Evolutionary conservation across 805 yeast genomes (phyloP).

Genomic region (Metschnikowia peoriensis): DNA sequence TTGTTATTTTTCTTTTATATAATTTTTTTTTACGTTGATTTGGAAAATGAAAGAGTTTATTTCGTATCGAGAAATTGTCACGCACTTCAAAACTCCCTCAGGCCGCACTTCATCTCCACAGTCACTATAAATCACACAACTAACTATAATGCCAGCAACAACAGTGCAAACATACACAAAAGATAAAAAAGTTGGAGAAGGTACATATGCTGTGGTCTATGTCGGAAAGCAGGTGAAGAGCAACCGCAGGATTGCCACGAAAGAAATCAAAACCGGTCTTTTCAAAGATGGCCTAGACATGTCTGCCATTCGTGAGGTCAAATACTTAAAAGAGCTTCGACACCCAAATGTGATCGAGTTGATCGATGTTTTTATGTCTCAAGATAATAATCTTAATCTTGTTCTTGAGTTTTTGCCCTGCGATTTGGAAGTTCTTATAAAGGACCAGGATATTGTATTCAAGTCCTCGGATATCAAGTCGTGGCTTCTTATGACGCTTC

Average conservation of each 20-base stretch:
- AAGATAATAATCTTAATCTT: slow-evolving; percentile 64
- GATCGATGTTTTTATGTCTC: slow-evolving; percentile 74
- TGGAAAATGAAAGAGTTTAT: no score
- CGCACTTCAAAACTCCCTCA: not conserved
- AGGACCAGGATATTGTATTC: slow-evolving; percentile 73
- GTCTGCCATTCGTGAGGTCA: slow-evolving; percentile 95
- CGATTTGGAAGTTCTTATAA: slow-evolving; percentile 86
- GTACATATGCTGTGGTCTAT: slow-evolving; percentile 96
- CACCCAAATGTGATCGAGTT: slow-evolving; percentile 81
- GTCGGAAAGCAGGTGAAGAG: slow-evolving; percentile 65
- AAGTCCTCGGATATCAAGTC: slow-evolving; percentile 85
- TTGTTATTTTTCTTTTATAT: no score
- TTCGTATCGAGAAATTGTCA: not conserved
- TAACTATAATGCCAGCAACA: slow-evolving; percentile 2
- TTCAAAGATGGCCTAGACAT: slow-evolving; percentile 96
- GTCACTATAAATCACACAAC: not conserved
- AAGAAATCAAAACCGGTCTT: slow-evolving; percentile 91
- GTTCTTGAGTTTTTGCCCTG: slow-evolving; percentile 93
- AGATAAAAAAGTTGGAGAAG: slow-evolving; percentile 95
- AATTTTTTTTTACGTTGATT: no score
- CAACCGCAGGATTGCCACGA: slow-evolving; percentile 74
- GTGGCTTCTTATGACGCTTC: slow-evolving; percentile 90
- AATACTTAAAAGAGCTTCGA: slow-evolving; percentile 76
- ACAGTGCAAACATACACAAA: slow-evolving; percentile 32
- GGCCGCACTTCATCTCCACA: not conserved